Base-by-base conservation (phyloP, 352 stramenopile genomes). In the Phytopythium kandeliae region DNA sequence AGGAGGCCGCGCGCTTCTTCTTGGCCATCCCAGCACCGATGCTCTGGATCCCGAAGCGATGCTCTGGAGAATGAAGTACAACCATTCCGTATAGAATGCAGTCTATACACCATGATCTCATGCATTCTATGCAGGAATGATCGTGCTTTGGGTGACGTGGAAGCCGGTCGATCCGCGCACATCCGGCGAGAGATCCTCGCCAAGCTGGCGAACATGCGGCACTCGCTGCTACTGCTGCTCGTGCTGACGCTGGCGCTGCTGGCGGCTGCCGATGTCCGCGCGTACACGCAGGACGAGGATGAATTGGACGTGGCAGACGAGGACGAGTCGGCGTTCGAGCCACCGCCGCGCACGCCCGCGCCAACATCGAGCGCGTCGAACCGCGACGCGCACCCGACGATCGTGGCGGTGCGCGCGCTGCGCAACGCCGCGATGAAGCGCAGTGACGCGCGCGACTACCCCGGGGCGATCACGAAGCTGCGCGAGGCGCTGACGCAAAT, bases 381-480 rank as follows among this genome's bases (percentile, higher is more conserved):
- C 10, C 63, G 69, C 3, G 78, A 90, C 54, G 64, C 78, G 34
- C 67, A 94, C 54, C 80, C 83, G 1, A 67, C 67, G 13, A 80
- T 92, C 65, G 61, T 75, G 45, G 52, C 73, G n/a, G 68, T 92
- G 37, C 80, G 80, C 24, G 65, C 65, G 0, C 63, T 92, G 42
- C 80, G 83, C 31, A 92, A 94, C 63, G 48, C 70, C 3, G 83
- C 80, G 13, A 86, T 92, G 73, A 78, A 77, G 42, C 65, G 71
- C 30, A 94, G 89, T 57, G 83, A 94, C 63, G 62, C 62, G 31
- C 68, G 66, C 19, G 53, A 72, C 40, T 89, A 83, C 51, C 38
- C 63, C 21, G 48, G 54, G 17, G 53, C 77, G 26, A 85, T 89
- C 30, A 62, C 71, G 16, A 84, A 81, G 48, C 62, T 92, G n/a